Percentiles rank a stretch among this genome's conserved stretches.
phyloP scores from a whole-genome alignment of 768 basidiomycete species.

The Russula compacta region DNA sequence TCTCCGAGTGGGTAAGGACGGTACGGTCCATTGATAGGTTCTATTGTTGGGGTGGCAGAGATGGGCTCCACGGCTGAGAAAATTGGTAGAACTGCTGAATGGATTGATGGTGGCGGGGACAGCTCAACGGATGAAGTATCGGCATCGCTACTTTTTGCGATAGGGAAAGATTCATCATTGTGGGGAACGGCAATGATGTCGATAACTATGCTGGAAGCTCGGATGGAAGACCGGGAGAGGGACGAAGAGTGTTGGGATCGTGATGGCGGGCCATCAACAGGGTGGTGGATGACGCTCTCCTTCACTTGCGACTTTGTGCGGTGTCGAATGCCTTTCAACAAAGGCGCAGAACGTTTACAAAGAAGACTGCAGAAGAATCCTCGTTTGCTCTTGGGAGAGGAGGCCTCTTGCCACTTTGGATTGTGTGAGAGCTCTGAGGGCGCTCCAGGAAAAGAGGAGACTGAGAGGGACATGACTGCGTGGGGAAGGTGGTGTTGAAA shows the following conservation, averaged over 20 bases:
- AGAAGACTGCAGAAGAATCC: conserved; percentile 4
- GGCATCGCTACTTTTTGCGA: background rate
- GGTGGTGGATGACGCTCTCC: background rate
- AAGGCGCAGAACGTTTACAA: background rate
- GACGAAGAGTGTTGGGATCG: background rate
- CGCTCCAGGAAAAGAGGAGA: conserved; percentile 19
- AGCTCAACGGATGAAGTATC: background rate
- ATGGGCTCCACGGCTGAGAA: background rate
- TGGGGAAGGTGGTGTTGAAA: background rate
- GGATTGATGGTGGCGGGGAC: background rate
- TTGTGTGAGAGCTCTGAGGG: background rate
- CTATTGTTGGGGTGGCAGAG: background rate
- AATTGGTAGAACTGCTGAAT: background rate
- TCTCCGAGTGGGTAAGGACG: background rate
- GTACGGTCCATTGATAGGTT: background rate
- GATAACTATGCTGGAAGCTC: background rate
- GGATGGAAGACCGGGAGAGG: background rate
- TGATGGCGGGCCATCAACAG: background rate
- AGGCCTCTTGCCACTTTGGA: background rate
- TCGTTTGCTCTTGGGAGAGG: background rate
- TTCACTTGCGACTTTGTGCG: background rate
- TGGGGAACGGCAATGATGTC: background rate
- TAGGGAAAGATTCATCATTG: background rate
- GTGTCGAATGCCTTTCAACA: conserved; percentile 1
- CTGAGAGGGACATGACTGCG: conserved; percentile 14